Conservation (phyloP, 1,139 yeast genomes). For the Blastobotrys malaysiensis region DNA sequence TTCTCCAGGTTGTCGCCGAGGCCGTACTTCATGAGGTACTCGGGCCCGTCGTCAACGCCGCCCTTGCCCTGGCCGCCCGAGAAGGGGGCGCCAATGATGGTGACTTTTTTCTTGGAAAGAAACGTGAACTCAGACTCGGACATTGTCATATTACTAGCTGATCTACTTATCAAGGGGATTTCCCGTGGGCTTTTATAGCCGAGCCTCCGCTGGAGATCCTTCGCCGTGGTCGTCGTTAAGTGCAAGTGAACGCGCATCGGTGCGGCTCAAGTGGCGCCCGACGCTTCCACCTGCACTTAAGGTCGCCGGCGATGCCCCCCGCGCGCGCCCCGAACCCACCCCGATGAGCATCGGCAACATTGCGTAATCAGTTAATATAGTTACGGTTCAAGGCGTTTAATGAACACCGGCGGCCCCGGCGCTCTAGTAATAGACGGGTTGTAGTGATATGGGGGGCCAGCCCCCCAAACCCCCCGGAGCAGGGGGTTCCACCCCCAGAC, state of each 20-base stretch:
- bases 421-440: no score
- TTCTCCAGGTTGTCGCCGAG: slow-evolving; percentile 54
- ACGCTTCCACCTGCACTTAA: slow-evolving; percentile 7
- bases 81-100: slow-evolving; percentile 75
- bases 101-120: slow-evolving; percentile 19
- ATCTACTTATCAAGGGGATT: not conserved
- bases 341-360: not conserved
- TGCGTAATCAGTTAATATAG: not conserved
- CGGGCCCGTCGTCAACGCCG: slow-evolving; percentile 95
- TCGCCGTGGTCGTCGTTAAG: slow-evolving; percentile 6
- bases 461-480: no score
- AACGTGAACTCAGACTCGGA: slow-evolving; percentile 7
- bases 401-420: no score
- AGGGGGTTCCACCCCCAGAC: no score
- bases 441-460: no score
- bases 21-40: slow-evolving; percentile 67
- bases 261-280: not conserved
- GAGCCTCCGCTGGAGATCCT: not conserved
- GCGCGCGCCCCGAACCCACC: not conserved
- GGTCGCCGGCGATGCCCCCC: not conserved
- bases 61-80: slow-evolving; percentile 95
- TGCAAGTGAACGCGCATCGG: slow-evolving; percentile 11
- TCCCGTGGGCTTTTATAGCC: not conserved
- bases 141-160: not conserved
- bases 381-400: not conserved